A percentile compares a stretch with the other conserved stretches of the same genome.
These are phyloP conservation scores for Populus hybrid DNA, from an alignment of 441 rosid genomes.

Conservation along the genomic window DNA sequence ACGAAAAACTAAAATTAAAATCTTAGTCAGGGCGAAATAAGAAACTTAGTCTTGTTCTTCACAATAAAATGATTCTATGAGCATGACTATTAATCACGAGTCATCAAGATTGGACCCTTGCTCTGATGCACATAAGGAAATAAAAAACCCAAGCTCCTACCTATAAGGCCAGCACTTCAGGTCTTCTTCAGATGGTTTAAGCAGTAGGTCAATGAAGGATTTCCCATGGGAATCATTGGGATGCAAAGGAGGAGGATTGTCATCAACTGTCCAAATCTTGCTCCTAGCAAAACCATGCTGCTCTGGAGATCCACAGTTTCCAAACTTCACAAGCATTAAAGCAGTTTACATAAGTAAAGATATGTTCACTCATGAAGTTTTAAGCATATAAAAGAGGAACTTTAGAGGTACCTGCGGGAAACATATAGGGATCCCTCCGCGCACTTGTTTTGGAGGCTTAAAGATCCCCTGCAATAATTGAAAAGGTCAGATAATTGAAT, in stretches of 20 bases:
- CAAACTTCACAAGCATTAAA: slow-evolving; percentile 56
- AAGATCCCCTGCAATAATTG: slow-evolving; percentile 53
- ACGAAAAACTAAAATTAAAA: no score
- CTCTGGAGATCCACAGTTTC: slow-evolving; percentile 63
- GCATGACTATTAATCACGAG: background rate
- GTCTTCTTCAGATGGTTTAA: slow-evolving; percentile 79
- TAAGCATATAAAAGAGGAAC: background rate
- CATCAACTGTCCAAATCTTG: slow-evolving; percentile 77
- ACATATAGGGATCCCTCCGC: slow-evolving; percentile 97
- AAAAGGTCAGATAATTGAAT: background rate
- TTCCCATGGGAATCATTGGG: slow-evolving; percentile 48
- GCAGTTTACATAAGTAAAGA: slow-evolving; percentile 2
- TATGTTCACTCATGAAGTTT: background rate
- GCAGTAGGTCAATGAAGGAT: slow-evolving; percentile 65
- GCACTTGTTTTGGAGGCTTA: slow-evolving; percentile 68
- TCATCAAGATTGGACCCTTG: background rate
- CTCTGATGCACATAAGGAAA: background rate
- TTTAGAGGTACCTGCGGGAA: slow-evolving; percentile 73
- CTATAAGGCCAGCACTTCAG: slow-evolving; percentile 83
- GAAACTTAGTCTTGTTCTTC: background rate
- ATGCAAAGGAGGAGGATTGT: slow-evolving; percentile 59
- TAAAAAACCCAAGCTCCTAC: slow-evolving; percentile 29
- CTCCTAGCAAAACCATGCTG: slow-evolving; percentile 93
- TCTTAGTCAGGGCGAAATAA: background rate
- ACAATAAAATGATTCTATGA: background rate